A percentile compares a stretch with the other conserved stretches of the same genome.
Evolutionary conservation across 345 rosid species (phyloP).

Genomic region (Sonneratia caseolaris): DNA sequence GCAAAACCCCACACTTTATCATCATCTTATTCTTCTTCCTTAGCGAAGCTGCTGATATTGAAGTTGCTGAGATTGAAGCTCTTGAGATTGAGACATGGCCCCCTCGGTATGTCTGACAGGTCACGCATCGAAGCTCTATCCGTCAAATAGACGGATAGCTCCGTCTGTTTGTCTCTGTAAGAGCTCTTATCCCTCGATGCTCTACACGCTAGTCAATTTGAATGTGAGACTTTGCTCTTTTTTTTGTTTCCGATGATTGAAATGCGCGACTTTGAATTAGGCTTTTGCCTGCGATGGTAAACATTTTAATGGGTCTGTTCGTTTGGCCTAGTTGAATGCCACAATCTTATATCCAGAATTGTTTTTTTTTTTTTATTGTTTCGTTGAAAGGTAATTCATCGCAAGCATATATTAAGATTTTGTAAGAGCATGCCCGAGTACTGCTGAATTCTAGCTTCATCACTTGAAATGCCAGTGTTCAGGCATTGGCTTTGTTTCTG

Average conservation of each 20-base stretch:
- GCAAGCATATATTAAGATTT: too few relatives aligned
- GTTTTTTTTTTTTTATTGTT: not conserved
- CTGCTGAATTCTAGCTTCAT: not conserved
- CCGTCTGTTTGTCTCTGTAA: constrained; percentile 36
- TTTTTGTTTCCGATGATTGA: too few relatives aligned
- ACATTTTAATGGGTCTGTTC: not conserved
- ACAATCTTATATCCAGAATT: not conserved
- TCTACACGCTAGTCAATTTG: too few relatives aligned
- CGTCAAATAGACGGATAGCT: constrained; percentile 22
- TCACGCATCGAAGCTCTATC: constrained; percentile 19
- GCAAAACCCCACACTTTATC: constrained; percentile 5
- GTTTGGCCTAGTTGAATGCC: not conserved
- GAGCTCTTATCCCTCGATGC: not conserved
- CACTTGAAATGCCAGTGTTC: too few relatives aligned
- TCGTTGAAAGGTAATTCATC: too few relatives aligned
- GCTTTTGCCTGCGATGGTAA: not conserved
- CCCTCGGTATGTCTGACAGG: constrained; percentile 29
- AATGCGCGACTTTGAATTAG: not conserved
- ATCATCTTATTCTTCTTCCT: constrained; percentile 1
- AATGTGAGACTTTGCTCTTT: not conserved
- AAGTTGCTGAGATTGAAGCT: not conserved
- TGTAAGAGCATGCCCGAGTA: not conserved
- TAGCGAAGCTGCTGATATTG: not conserved
- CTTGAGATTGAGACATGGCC: constrained; percentile 25
- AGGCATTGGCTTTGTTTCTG: too few relatives aligned